Base-by-base conservation (phyloP, 2,329 filamentous ascomycete species). In the Arthrobotrys iridis region DNA sequence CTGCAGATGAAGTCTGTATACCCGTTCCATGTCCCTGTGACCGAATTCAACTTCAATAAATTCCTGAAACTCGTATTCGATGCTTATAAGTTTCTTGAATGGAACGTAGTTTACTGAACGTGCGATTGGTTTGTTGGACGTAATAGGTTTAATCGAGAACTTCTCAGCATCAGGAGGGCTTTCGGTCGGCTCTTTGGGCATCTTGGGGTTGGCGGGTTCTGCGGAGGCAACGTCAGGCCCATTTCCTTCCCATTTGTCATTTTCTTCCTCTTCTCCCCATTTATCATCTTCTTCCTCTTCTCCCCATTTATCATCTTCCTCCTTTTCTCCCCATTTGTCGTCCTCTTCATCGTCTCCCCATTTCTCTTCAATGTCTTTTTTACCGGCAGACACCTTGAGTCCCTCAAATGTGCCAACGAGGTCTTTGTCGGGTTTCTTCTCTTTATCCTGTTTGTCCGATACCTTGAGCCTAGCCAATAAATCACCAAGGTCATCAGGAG, bases 21-120 rank as follows among this genome's bases (percentile, higher is more conserved):
- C 13, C 13, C 58, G 15, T 26, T 74, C 70, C 70, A 74, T 74
- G 8, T 62, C 35, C 4, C 20, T 11, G 3, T 62, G 67, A 18
- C 60, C 70, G n/a, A 74, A 74, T 22, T 24, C 43, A n/a, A 55
- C n/a, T 7, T 52, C 7, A 18, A 35, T 15, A 20, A 55, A 37
- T 55, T 55, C 30, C 2, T 37, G 10, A 11, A 18, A 8, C 26
- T 4, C 28, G 11, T 22, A 20, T 7, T 55, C 50, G 4, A 37
- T 8, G 1, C 7, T 35, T 37, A 35, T 8, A 11, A 37, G 18
- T 20, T n/a, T 37, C 10, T 55, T 37, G 30, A 24, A 55, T 0
- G 30, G 28, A 1, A 35, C 24, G n/a, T 35, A 37, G 1, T 55
- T 30, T 3, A 13, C 10, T n/a, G 50, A 37, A 15, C 2, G 24